A percentile compares a stretch with the other conserved stretches of the same genome.
Evolutionary conservation across 768 basidiomycete species (phyloP).

Genomic region (Termitomyces bulborhizus): DNA sequence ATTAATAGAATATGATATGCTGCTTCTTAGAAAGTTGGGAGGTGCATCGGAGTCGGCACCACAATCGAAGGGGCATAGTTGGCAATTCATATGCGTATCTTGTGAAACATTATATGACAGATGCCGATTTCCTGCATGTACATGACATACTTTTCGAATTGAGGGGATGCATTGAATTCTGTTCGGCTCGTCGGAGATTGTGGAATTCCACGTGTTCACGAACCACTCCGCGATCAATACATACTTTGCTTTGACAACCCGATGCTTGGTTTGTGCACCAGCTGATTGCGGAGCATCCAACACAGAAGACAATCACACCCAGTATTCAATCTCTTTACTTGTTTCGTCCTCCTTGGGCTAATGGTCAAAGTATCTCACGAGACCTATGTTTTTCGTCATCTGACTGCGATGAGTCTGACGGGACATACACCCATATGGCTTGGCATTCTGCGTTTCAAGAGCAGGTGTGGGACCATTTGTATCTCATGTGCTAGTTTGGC

Average conservation of each 20-base stretch:
- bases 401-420: background rate
- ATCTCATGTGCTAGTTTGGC: background rate
- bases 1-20: too few species aligned
- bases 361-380: too few species aligned
- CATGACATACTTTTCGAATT: too few species aligned
- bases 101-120: too few species aligned
- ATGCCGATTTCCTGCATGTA: too few species aligned
- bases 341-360: too few species aligned
- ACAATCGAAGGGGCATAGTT: too few species aligned
- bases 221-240: background rate
- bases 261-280: background rate
- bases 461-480: background rate
- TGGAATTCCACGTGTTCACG: background rate
- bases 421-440: background rate
- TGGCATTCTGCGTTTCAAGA: background rate
- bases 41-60: too few species aligned
- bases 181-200: too few species aligned
- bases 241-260: background rate
- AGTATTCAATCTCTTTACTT: background rate
- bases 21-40: too few species aligned
- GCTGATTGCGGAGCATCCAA: background rate
- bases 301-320: background rate
- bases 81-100: too few species aligned
- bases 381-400: constrained; percentile 1
- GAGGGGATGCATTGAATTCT: too few species aligned